Percentiles rank a stretch among this genome's conserved stretches.
Evolutionary conservation across 2,329 filamentous ascomycete genomes (phyloP).

Genomic region (Aspergillus viridinutans): DNA sequence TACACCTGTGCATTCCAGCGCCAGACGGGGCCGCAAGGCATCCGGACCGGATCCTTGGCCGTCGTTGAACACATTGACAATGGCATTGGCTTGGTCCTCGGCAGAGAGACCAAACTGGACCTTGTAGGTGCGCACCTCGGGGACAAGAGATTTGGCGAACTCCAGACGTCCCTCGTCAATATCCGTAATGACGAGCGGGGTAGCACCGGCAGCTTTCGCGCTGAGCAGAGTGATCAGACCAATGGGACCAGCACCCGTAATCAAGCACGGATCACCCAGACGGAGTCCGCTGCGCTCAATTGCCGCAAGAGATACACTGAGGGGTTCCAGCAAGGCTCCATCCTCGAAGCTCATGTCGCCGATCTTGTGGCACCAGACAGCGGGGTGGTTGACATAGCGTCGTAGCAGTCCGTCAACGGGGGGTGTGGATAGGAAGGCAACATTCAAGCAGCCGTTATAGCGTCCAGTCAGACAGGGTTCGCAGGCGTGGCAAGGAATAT

Average conservation of each 20-base stretch:
- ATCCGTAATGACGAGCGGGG: conserved; percentile 89
- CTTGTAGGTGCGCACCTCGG: conserved; percentile 69
- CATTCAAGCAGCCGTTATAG: conserved; percentile 89
- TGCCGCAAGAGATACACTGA: conserved; percentile 82
- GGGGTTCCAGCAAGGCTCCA: conserved; percentile 83
- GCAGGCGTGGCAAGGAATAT: conserved; percentile 86
- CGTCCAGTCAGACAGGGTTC: conserved; percentile 86
- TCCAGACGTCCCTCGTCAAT: conserved; percentile 80
- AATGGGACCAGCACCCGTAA: conserved; percentile 92
- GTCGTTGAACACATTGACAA: conserved; percentile 64
- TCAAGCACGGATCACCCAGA: conserved; percentile 79
- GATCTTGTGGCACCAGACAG: conserved; percentile 94
- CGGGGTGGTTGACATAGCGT: conserved; percentile 91
- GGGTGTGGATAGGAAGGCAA: conserved; percentile 85
- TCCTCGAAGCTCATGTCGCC: conserved; percentile 88
- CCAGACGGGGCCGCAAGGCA: conserved; percentile 74
- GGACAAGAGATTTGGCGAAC: conserved; percentile 81
- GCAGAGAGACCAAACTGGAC: conserved; percentile 44
- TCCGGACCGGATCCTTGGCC: conserved; percentile 28
- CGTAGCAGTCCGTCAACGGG: conserved; percentile 82
- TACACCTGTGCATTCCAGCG: conserved; percentile 91
- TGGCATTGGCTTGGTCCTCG: conserved; percentile 66
- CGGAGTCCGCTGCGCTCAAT: conserved; percentile 76
- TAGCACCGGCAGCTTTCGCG: conserved; percentile 78
- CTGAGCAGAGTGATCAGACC: conserved; percentile 85